Conservation (phyloP, 306 rosid genomes). For the Morella rubra region DNA sequence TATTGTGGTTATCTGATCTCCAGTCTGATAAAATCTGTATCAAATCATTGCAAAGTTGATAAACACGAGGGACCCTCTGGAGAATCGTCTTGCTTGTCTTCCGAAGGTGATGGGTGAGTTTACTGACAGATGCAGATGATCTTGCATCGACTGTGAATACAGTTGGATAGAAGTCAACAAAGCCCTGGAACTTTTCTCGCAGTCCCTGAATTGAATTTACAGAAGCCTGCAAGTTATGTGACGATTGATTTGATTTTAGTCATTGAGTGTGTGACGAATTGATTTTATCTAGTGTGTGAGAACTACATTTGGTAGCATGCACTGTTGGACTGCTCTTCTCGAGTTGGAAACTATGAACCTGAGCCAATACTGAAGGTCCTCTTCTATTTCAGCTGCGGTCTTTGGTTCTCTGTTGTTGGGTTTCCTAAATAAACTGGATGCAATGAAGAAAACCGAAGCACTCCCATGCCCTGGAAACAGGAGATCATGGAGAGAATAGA, state of each 20-base stretch:
- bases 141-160: conserved; percentile 92
- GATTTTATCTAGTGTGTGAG: conserved; percentile 87
- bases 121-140: conserved; percentile 78
- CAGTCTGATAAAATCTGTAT: conserved; percentile 74
- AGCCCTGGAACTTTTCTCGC: conserved; percentile 90
- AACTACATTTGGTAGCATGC: conserved; percentile 83
- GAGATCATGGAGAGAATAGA: conserved; percentile 88
- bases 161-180: conserved; percentile 79
- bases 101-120: conserved; percentile 74
- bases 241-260: no score
- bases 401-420: conserved; percentile 79
- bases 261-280: conserved; percentile 63
- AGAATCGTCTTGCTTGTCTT: conserved; percentile 78
- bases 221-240: conserved; percentile 61
- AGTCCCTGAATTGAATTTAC: conserved; percentile 66
- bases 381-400: conserved; percentile 72
- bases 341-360: conserved; percentile 91
- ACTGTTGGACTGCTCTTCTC: conserved; percentile 77
- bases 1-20: conserved; percentile 90
- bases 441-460: conserved; percentile 74
- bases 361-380: conserved; percentile 94
- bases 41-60: conserved; percentile 88
- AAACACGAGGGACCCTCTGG: conserved; percentile 83
- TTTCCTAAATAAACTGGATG: conserved; percentile 71
- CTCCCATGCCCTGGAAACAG: conserved; percentile 96